Evolutionary conservation across 2,329 filamentous ascomycete genomes (phyloP).

Genomic region (Penicillium concentricum): DNA sequence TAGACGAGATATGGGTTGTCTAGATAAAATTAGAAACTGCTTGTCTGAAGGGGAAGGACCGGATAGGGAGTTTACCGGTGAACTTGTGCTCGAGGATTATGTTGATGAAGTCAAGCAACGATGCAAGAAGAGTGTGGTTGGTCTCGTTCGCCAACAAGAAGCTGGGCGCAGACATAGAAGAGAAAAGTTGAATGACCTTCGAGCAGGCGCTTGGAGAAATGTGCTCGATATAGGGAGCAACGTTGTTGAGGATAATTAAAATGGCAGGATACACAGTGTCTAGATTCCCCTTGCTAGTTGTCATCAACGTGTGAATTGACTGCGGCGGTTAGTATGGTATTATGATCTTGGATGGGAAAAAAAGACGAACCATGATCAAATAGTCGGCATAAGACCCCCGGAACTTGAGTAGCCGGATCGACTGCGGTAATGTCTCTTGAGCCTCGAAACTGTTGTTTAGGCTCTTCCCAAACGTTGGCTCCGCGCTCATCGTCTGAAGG

Average conservation of each 20-base stretch:
- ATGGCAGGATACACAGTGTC: slow-evolving; percentile 90
- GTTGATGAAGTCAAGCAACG: slow-evolving; percentile 84
- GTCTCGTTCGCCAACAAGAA: slow-evolving; percentile 90
- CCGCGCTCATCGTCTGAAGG: slow-evolving; percentile 89
- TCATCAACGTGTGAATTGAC: slow-evolving; percentile 91
- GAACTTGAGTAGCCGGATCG: slow-evolving; percentile 80
- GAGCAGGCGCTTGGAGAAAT: slow-evolving; percentile 72
- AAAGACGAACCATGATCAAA: slow-evolving; percentile 67
- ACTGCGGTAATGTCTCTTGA: slow-evolving; percentile 80
- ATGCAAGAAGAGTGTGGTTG: slow-evolving; percentile 78
- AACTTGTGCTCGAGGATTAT: slow-evolving; percentile 88
- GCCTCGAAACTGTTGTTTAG: slow-evolving; percentile 86
- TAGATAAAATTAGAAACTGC: slow-evolving; percentile 36
- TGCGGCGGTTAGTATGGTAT: slow-evolving; percentile 40
- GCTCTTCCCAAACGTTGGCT: slow-evolving; percentile 83
- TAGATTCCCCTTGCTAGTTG: slow-evolving; percentile 83
- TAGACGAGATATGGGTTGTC: slow-evolving; percentile 81
- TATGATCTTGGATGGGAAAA: not conserved
- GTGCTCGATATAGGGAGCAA: slow-evolving; percentile 78
- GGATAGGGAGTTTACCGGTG: slow-evolving; percentile 55
- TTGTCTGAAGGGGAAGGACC: not conserved
- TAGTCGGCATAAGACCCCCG: slow-evolving; percentile 91
- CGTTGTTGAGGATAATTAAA: slow-evolving; percentile 88
- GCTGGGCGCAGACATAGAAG: slow-evolving; percentile 87
- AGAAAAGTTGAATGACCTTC: slow-evolving; percentile 83